Base-by-base conservation (phyloP, 2,329 filamentous ascomycete genomes). In the Chaetomium sp. region DNA sequence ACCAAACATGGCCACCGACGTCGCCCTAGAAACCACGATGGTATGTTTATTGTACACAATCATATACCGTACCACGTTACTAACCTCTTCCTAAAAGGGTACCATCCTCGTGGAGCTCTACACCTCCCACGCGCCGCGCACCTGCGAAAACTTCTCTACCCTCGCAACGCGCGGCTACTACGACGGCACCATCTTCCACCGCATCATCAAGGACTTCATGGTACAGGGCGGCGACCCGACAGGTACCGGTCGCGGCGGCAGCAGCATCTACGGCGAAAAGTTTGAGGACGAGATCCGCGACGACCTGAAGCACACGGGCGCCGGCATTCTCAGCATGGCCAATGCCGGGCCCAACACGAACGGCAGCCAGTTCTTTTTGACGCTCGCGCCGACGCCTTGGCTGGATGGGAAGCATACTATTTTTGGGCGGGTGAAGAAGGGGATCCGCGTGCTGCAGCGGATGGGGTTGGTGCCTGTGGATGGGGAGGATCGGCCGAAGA, bases 351-450 rank as follows among this genome's bases (percentile, higher is more conserved):
- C 89, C 7, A 84, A 97, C 71, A 95, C 92, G 38, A 97, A 97
- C 71, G 92, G 92, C 27, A 89, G 84, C 56, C 94, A 97, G 73
- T 99, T 97, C 73, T 97, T 97, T 70, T 85, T 99, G 63, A 97
- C 94, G 0, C 78, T 97, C 37, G 92, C 91, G 6, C 92, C 92
- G 4, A 92, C 94, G 12, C 94, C 94, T 0, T 97, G 92, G 92
- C 74, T 99, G 57, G 94, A 99, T 72, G 91, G 91, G 27, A 96
- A 96, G 72, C 92, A 99, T 71, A 95, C 91, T 9, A 95, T 99
- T 63, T 99, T 99, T 69, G 94, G 94, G 1, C 77, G 92, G 53
- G 91, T 99, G 41, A 91, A 88, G 75, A 81, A 74, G 53, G 94
- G 94, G 0, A 83, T 97, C 80, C 77, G 80, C 55, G 79, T 92